Base-by-base conservation (phyloP, 1,284 basidiomycete genomes). In the Vanrija sp. region DNA sequence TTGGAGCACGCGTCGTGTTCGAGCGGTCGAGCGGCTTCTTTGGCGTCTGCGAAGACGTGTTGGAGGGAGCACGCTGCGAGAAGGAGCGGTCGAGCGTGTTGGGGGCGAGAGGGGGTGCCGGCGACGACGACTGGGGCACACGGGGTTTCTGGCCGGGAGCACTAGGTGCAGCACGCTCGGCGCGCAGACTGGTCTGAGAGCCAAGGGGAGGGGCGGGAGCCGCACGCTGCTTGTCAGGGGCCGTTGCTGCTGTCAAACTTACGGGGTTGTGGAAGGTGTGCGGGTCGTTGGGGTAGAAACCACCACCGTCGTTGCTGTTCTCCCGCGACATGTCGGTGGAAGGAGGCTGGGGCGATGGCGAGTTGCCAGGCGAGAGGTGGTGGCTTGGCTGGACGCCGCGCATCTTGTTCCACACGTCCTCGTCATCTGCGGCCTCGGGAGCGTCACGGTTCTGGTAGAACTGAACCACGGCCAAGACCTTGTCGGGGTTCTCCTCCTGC, bases 401-500 rank as follows among this genome's bases (percentile, higher is more conserved):
- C 69, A 94, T 83, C 82, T 89, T 89, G 70, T 84, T 83, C 85
- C 86, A 89, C 9, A 87, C 85, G 15, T 61, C 56, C 27, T 72
- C 67, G 36, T 68, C 65, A 41, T 67, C 67, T 27, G 64, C 61
- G n/a, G 83, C 84, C 49, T 73, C 63, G 41, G 62, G 61, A 10
- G 47, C 45, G 22, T 59, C 57, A 41, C 71, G 56, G 55, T 73
- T 56, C 60, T 73, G 66, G 65, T 71, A 98, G 78, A 98, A 98
- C 68, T 95, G 93, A 70, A 99, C 95, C 63, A 98, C 96, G 69
- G 98, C 96, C 84, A 96, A 93, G 54, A 98, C 73, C 72, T 93
- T 92, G 77, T 98, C 89, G 0, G 96, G 96, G 71, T 99, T 95
- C 79, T 90, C 91, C 76, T 96, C 94, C 79, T 98, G 96, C 73